These are phyloP conservation scores for Asclepias syriaca DNA, from an alignment of 257 asterid species.

Conservation along the genomic window DNA sequence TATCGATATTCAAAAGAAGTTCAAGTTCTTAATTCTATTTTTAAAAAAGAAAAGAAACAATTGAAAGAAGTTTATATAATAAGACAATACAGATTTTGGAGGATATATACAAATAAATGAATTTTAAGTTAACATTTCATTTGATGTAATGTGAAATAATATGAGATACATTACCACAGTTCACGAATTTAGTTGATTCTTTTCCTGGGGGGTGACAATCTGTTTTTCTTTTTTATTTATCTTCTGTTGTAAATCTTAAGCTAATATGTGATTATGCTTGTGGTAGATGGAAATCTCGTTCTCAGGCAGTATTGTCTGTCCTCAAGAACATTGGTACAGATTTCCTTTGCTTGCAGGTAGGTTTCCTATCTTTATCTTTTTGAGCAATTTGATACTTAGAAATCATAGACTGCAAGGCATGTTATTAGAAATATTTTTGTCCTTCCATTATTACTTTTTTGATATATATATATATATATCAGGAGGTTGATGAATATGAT, in stretches of 20 bases:
- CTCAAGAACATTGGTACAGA: constrained; percentile 69
- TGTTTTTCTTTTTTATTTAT: not conserved
- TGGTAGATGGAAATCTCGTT: constrained; percentile 92
- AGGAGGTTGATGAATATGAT: constrained; percentile 94
- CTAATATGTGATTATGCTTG: constrained; percentile 5
- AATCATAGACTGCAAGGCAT: not conserved
- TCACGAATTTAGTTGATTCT: not conserved
- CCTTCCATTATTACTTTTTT: constrained; percentile 2
- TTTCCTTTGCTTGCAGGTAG: constrained; percentile 83
- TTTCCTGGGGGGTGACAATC: not conserved
- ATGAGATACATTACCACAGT: not conserved
- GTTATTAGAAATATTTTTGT: not conserved
- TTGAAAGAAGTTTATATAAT: too few relatives aligned
- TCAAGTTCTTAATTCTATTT: not conserved
- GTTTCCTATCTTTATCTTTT: constrained; percentile 19
- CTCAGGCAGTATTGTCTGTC: constrained; percentile 58
- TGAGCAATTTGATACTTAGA: not conserved
- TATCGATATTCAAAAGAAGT: not conserved
- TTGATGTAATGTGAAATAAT: not conserved
- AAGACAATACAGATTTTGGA: not conserved
- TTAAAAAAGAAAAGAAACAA: not conserved
- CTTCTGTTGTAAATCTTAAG: not conserved
- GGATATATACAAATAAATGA: not conserved
- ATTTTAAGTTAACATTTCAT: not conserved
- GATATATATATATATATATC: constrained; percentile 18